Evolutionary conservation across 1,284 basidiomycete genomes (phyloP).

Genomic region (Caloboletus firmus): DNA sequence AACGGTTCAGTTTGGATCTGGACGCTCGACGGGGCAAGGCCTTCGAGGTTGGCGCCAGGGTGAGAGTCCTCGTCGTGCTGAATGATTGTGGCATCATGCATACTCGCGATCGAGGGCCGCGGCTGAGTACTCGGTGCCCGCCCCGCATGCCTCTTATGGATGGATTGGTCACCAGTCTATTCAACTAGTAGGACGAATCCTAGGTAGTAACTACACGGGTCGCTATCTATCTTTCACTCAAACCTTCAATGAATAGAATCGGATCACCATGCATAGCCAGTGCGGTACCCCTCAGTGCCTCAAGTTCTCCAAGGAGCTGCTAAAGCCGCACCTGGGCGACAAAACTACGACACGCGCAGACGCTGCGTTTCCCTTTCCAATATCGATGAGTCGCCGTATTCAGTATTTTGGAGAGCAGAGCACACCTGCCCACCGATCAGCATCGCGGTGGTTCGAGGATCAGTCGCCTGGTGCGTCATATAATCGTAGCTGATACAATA

Average conservation of each 20-base stretch:
- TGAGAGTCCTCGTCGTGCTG: no score
- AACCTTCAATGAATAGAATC: neutral
- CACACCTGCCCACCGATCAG: conserved; percentile 4
- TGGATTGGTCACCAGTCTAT: no score
- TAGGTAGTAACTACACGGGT: no score
- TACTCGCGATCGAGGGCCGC: no score
- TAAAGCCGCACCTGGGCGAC: neutral
- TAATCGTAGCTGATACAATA: neutral
- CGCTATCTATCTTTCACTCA: conserved; percentile 4
- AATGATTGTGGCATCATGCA: no score
- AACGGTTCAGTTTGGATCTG: no score
- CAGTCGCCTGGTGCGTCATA: conserved; percentile 2
- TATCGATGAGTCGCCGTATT: neutral
- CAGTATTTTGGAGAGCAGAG: neutral
- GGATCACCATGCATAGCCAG: neutral
- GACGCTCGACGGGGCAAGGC: no score
- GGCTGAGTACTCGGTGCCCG: no score
- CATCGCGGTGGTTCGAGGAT: conserved; percentile 18
- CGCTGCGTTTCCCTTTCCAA: conserved; percentile 9
- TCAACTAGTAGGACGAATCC: no score
- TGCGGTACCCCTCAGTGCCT: neutral
- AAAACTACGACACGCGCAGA: neutral
- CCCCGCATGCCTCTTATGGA: no score
- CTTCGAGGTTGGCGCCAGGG: no score
- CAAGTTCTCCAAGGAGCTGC: neutral